phyloP scores from a whole-genome alignment of 306 rosid species.

The Alnus glutinosa region DNA sequence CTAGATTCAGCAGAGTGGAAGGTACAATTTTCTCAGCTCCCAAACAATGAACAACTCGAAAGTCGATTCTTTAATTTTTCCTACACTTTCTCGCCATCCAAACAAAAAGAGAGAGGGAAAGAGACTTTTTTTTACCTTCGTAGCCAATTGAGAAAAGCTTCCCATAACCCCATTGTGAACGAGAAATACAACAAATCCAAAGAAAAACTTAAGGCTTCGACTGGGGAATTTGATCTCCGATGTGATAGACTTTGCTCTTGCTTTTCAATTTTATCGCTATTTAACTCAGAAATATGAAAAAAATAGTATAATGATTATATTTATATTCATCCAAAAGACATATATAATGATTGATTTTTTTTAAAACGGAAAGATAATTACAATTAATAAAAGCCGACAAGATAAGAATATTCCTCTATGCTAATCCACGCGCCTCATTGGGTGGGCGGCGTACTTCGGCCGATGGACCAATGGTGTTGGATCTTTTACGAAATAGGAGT shows the following conservation, averaged over 20 bases:
- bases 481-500: background rate
- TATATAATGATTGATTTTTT: background rate
- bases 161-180: constrained; percentile 52
- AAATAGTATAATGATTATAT: background rate
- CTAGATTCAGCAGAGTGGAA: background rate
- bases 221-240: constrained; percentile 1
- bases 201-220: constrained; percentile 9
- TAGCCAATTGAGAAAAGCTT: constrained; percentile 68
- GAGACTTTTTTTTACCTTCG: constrained; percentile 46
- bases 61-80: background rate
- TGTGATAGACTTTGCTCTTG: background rate
- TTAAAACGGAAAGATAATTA: too few species aligned
- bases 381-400: background rate
- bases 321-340: too few species aligned
- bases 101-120: constrained; percentile 10
- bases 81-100: constrained; percentile 14
- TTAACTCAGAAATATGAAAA: background rate
- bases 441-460: background rate
- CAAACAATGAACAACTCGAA: background rate
- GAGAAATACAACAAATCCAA: background rate
- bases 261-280: constrained; percentile 7
- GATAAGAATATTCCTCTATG: constrained; percentile 17
- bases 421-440: constrained; percentile 8
- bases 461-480: background rate
- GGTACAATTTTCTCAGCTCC: background rate